Percentiles rank a stretch among this genome's conserved stretches.
These are phyloP conservation scores for Coemansia sp. DNA, from an alignment of 192 early-diverging fungal genomes.

Conservation along the genomic window DNA sequence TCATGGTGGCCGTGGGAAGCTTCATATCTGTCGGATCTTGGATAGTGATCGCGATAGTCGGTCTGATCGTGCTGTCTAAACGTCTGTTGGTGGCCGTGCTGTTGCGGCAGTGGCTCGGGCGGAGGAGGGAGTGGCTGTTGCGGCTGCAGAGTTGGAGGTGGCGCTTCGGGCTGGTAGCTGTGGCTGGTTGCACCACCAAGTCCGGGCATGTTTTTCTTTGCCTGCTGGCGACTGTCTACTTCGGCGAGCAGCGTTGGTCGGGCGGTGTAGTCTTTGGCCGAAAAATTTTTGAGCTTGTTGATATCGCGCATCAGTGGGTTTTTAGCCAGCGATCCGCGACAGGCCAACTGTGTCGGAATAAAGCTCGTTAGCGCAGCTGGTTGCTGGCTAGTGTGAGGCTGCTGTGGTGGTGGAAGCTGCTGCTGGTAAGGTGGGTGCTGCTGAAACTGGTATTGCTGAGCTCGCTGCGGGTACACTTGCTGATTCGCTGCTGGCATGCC, in stretches of 20 bases:
- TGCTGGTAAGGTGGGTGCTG: background rate
- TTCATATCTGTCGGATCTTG: slow-evolving; percentile 1
- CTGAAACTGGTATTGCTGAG: background rate
- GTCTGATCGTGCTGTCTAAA: slow-evolving; percentile 4
- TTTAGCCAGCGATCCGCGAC: slow-evolving; percentile 22
- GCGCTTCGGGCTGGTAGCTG: slow-evolving; percentile 36
- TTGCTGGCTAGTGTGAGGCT: slow-evolving; percentile 13
- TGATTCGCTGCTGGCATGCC: background rate
- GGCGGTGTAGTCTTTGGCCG: slow-evolving; percentile 33
- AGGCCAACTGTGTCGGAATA: slow-evolving; percentile 22
- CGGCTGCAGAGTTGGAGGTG: slow-evolving; percentile 4
- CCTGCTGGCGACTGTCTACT: slow-evolving; percentile 35
- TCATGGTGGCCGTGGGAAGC: background rate
- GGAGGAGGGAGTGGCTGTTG: slow-evolving; percentile 2
- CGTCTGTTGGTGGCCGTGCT: slow-evolving; percentile 3
- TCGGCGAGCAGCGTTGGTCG: slow-evolving; percentile 49
- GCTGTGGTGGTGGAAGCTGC: background rate
- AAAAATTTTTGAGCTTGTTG: slow-evolving; percentile 48
- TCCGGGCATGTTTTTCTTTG: slow-evolving; percentile 46
- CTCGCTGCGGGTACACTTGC: background rate
- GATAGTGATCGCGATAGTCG: slow-evolving; percentile 11
- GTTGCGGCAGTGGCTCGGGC: slow-evolving; percentile 4
- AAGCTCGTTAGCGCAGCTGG: slow-evolving; percentile 23
- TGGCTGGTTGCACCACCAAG: slow-evolving; percentile 43
- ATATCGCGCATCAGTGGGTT: slow-evolving; percentile 52